Evolutionary conservation across 1,284 basidiomycete species (phyloP).

Genomic region (Ustilago vetiveriae): DNA sequence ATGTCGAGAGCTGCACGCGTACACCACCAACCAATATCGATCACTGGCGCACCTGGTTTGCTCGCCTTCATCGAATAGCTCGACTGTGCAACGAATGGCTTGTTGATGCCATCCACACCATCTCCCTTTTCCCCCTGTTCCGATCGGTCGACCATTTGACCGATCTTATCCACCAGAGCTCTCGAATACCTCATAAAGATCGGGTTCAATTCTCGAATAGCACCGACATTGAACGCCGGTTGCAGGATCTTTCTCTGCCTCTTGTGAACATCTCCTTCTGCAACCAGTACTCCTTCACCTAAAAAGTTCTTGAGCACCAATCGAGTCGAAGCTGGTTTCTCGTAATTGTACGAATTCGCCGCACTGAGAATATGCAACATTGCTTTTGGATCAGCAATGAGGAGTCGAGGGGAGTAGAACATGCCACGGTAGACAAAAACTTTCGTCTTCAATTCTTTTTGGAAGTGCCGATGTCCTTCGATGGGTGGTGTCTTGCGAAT

Average conservation of each 20-base stretch:
- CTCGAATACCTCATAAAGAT: constrained; percentile 49
- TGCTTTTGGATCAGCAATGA: constrained; percentile 58
- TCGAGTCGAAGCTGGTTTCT: constrained; percentile 48
- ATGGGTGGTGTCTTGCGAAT: constrained; percentile 32
- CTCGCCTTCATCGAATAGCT: constrained; percentile 8
- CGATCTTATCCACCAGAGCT: constrained; percentile 32
- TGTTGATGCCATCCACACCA: constrained; percentile 18
- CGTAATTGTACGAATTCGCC: constrained; percentile 58
- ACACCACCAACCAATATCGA: constrained; percentile 48
- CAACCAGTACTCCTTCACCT: constrained; percentile 60
- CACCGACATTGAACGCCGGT: constrained; percentile 56
- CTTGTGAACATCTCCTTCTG: constrained; percentile 60
- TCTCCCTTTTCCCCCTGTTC: background rate
- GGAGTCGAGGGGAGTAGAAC: constrained; percentile 56
- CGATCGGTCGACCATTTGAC: constrained; percentile 43
- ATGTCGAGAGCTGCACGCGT: constrained; percentile 53
- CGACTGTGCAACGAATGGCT: constrained; percentile 21
- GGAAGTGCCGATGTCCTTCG: constrained; percentile 40
- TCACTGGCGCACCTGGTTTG: constrained; percentile 30
- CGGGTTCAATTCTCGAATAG: constrained; percentile 56
- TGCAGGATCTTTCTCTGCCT: constrained; percentile 59
- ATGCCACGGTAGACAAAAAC: constrained; percentile 61
- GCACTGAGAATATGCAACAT: constrained; percentile 58
- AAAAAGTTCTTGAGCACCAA: constrained; percentile 50
- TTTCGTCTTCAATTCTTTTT: constrained; percentile 17